These are phyloP conservation scores for Backusella tarrabulga DNA, from an alignment of 192 early-diverging fungal species.

Conservation along the genomic window DNA sequence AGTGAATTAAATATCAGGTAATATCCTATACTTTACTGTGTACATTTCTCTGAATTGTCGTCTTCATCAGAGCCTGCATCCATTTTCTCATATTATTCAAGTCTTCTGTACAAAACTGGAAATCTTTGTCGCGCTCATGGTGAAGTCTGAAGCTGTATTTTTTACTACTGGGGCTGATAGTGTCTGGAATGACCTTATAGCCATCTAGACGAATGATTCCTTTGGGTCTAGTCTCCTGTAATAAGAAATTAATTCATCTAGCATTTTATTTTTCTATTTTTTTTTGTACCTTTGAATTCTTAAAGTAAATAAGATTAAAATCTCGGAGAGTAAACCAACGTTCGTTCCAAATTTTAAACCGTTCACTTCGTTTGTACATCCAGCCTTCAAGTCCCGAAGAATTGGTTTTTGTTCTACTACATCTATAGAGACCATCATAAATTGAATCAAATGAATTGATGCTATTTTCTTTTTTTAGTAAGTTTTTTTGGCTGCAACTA, in stretches of 20 bases:
- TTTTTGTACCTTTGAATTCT: conserved; percentile 31
- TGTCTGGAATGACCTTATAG: conserved; percentile 54
- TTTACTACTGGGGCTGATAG: conserved; percentile 50
- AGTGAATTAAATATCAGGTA: not conserved
- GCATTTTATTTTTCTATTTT: not conserved
- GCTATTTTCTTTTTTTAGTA: not conserved
- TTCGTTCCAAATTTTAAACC: conserved; percentile 53
- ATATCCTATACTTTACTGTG: conserved; percentile 9
- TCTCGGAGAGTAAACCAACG: conserved; percentile 58
- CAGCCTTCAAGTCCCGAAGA: conserved; percentile 48
- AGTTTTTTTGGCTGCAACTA: not conserved
- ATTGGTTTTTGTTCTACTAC: not conserved
- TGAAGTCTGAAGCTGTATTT: conserved; percentile 53
- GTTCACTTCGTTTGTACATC: conserved; percentile 54
- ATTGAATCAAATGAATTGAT: not conserved
- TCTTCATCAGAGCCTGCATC: conserved; percentile 60
- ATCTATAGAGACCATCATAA: not conserved
- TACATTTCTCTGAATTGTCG: conserved; percentile 50
- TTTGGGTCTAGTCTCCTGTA: conserved; percentile 34
- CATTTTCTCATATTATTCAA: conserved; percentile 46
- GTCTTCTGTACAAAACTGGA: conserved; percentile 54
- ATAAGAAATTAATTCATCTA: not conserved
- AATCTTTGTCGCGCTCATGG: conserved; percentile 50
- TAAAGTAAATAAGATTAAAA: conserved; percentile 49
- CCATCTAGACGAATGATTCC: conserved; percentile 52